Evolutionary conservation across 306 rosid species (phyloP), one percentile per base, ranked within the genome.

Genomic region (Quercus alba): DNA sequence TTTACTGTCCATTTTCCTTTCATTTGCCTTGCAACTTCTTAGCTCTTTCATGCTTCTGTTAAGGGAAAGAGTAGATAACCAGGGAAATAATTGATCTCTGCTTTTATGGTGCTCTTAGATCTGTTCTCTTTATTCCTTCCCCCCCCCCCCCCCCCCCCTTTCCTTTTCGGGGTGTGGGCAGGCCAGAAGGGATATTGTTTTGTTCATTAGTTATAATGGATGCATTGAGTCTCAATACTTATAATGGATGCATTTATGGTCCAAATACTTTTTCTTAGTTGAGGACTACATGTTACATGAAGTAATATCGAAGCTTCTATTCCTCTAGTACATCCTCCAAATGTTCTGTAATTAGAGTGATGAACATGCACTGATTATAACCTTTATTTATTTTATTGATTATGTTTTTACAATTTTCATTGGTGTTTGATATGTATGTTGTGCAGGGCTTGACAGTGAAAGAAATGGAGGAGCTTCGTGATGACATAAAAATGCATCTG

Each of bases 401-500:
- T 63, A 49, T 63, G 31, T 49, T 77, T 84, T 71, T 38, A 61
- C 58, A 77, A 73, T 33, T 69, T 46, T 70, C 72, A 23, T 56
- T 73, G 70, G 77, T 75, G 74, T 77, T 82, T 70, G 70, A 78
- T 76, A 63, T 83, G 35, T 82, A 15, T 5, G 3, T 33, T 76
- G 63, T 79, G 79, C 92, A 93, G 99, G 99, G 99, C 62, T 88
- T 96, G 91, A 93, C 97, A 23, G 99, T 88, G 52, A 91, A 93
- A 82, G 98, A 96, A 82, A 96, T 91, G 97, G 93, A 87, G 38
- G 97, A 93, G 86, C 98, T 96, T 64, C 96, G 92, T 51, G 99
- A 96, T 52, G 99, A 96, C 85, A 93, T 93, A 77, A 96, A 96
- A 89, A 93, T 96, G 99, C 98, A 96, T 91, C 91, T 96, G 81